Evolutionary conservation across 2,329 filamentous ascomycete genomes (phyloP).

Genomic region (Ceratocystis cubensis): DNA sequence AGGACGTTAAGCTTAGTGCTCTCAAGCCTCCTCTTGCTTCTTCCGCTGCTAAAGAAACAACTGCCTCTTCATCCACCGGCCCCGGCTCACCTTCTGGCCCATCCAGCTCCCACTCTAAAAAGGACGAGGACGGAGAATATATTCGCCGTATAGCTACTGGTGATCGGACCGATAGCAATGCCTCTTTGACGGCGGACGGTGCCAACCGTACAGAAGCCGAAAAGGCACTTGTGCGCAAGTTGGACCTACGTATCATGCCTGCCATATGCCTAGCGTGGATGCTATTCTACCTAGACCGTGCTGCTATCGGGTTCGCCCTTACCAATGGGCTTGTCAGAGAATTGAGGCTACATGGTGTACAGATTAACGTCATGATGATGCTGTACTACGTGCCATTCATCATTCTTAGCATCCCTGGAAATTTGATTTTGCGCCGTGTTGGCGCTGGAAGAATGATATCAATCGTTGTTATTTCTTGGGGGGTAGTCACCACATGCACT

Average conservation of each 20-base stretch:
- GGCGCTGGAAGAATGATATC: slow-evolving; percentile 24
- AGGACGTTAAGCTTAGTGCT: neutral
- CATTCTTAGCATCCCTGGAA: slow-evolving; percentile 24
- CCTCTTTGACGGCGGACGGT: neutral
- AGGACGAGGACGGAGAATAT: slow-evolving; percentile 15
- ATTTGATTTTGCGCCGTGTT: slow-evolving; percentile 23
- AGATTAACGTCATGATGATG: slow-evolving; percentile 37
- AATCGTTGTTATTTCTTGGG: slow-evolving; percentile 23
- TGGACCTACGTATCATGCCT: slow-evolving; percentile 21
- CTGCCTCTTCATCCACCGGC: neutral
- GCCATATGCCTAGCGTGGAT: slow-evolving; percentile 22
- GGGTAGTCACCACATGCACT: slow-evolving; percentile 22
- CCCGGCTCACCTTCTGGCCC: neutral
- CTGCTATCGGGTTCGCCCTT: slow-evolving; percentile 23
- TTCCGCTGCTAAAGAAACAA: neutral
- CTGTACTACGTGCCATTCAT: slow-evolving; percentile 24
- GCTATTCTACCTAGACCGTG: slow-evolving; percentile 27
- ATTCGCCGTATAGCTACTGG: neutral
- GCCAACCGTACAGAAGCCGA: neutral
- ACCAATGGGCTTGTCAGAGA: slow-evolving; percentile 48
- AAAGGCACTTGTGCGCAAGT: slow-evolving; percentile 17
- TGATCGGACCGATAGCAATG: slow-evolving; percentile 3
- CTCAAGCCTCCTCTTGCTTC: neutral
- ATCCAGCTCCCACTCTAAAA: slow-evolving; percentile 13
- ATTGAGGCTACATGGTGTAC: slow-evolving; percentile 43